Evolutionary conservation across 192 early-diverging fungal genomes (phyloP), one percentile per base, ranked within the genome.

Genomic region (Rhizophagus sp.): DNA sequence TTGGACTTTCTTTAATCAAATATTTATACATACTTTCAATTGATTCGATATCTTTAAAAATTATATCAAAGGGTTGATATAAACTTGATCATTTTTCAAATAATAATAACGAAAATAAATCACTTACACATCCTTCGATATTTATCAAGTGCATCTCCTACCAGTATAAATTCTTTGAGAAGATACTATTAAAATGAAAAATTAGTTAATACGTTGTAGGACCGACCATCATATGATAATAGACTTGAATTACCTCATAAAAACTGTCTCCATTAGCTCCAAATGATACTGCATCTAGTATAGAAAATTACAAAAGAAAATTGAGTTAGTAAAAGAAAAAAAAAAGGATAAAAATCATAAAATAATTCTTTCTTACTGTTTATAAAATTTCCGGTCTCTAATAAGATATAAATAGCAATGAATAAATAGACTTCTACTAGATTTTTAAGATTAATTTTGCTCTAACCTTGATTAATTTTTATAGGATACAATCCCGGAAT

Each of bases 401-500:
- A 5, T 12, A 44, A 44, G 44, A 47, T 47, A 1, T 12, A 47
- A 47, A 47, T 36, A 36, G 0, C 34, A 36, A 47, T 47, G 11
- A 12, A 47, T 47, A 47, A 47, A 47, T 10, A 1, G 11, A 12
- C 12, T 12, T 12, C 11, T 1, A 12, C 0, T 47, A 12, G 12
- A 47, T 12, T 12, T 47, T 47, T 47, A 47, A 47, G 10, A 47
- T 47, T 47, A 47, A 47, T 12, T 47, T 47, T 47, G 10, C 44
- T 47, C 44, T 12, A 47, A 47, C 44, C 78, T 41, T 79, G 72
- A 75, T 91, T 87, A 41, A 90, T 81, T 73, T 86, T 86, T 62
- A 90, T 84, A 12, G 92, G 91, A 70, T 89, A 91, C 34, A 94
- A 82, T 1, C 92, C 92, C 57, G 81, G 81, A 64, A 87, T 75